These are phyloP conservation scores for Grigorovia yakushimaensis DNA, from an alignment of 805 yeast genomes.

Conservation along the genomic window DNA sequence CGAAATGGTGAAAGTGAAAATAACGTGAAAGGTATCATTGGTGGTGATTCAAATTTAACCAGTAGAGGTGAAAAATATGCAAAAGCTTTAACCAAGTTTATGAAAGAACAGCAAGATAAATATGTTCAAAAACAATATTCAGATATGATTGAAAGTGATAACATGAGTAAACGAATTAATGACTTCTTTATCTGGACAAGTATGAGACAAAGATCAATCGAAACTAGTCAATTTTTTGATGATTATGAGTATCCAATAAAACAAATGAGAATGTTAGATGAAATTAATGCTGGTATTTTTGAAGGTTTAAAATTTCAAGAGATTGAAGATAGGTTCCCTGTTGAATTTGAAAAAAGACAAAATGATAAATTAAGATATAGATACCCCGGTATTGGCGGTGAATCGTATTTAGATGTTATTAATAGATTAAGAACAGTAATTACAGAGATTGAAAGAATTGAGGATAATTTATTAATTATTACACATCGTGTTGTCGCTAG, in stretches of 20 bases:
- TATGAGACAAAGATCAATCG: constrained; percentile 67
- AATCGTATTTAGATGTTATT: constrained; percentile 86
- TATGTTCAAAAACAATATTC: constrained; percentile 14
- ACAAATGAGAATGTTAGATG: constrained; percentile 89
- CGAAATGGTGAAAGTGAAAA: constrained; percentile 90
- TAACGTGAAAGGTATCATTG: constrained; percentile 76
- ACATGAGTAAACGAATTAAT: constrained; percentile 22
- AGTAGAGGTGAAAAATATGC: constrained; percentile 70
- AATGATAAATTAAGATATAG: constrained; percentile 74
- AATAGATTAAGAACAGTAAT: constrained; percentile 82
- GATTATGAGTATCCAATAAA: constrained; percentile 68
- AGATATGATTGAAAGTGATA: neutral
- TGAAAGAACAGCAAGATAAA: constrained; percentile 49
- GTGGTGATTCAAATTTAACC: constrained; percentile 83
- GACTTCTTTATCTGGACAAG: constrained; percentile 93
- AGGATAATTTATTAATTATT: constrained; percentile 72
- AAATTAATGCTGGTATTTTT: constrained; percentile 84
- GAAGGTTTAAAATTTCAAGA: constrained; percentile 91
- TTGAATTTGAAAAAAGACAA: constrained; percentile 69
- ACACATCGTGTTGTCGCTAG: constrained; percentile 90
- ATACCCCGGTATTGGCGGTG: constrained; percentile 97
- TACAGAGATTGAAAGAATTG: constrained; percentile 85
- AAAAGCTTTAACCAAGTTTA: constrained; percentile 61
- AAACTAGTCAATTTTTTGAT: constrained; percentile 68
- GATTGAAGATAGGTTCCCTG: constrained; percentile 61